Base-by-base conservation (phyloP, 495 filamentous ascomycete genomes). In the Xylaria telfairii region DNA sequence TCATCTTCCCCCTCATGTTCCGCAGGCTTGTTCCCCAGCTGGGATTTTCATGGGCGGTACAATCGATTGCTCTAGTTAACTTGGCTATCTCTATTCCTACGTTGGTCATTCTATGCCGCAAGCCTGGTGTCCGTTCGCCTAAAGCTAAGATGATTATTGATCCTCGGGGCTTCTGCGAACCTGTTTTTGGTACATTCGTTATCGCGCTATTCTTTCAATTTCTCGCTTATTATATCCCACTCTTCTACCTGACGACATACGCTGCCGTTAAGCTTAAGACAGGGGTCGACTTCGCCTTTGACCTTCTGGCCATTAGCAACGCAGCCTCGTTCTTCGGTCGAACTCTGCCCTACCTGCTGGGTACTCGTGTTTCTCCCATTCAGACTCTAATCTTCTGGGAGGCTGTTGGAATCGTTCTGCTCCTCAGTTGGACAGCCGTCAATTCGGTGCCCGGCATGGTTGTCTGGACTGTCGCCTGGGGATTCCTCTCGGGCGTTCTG, bases 1-100 rank as follows among this genome's bases (percentile, higher is more conserved):
- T 90, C 41, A 81, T 90, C 19, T 86, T 88, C 63, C 86, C 85
- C 8, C 90, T 92, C 73, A 88, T 91, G 86, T 82, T 91, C 24
- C 73, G 82, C 8, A 78, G 81, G 21, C 76, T 92, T 32, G 84
- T 92, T 60, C 80, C 78, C 1, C 42, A 81, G 56, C 80, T 90
- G 37, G 60, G 60, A 3, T 46, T 63, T 10, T 15, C 21, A 6
- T 46, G 37, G n/a, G 39, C 60, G 0, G 39, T 44, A 19, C 60
- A 10, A 0, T 0, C 19, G 26, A 44, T 63, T n/a, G 37, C 60
- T 13, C 32, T 63, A n/a, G 24, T 63, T 21, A 61, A 61, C 19
- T 15, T 61, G 4, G 51, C 21, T 9, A 30, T 54, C 24, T 26
- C 51, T 4, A 30, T 54, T 8, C 51, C 51, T 13, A 54, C 51